Base-by-base conservation (phyloP, 2,329 filamentous ascomycete genomes). In the Colletotrichum tropicale region DNA sequence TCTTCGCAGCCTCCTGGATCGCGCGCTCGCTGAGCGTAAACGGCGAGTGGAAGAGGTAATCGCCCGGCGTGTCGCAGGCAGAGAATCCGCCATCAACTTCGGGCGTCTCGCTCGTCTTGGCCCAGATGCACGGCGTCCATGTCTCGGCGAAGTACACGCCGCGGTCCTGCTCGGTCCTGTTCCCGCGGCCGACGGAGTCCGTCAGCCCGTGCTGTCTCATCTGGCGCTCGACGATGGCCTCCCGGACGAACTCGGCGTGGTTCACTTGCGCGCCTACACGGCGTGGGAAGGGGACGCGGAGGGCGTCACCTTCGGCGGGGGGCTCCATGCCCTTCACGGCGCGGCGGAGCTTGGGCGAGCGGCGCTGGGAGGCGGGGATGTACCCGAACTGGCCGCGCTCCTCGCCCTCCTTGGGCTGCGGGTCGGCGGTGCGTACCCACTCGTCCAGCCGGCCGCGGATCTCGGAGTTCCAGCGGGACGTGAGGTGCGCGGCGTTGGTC, bases 401-500 rank as follows among this genome's bases (percentile, higher is more conserved):
- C 56, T 66, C 76, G 8, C 48, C 36, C 30, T 71, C 65, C 16
- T 48, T 16, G 6, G 70, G 56, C 12, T 68, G 18, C 21, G 81
- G 79, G 7, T 80, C 75, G 16, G 79, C 78, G 5, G 79, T 85
- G 15, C 81, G 79, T 58, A 83, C 82, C 90, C 90, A 92, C 9
- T 83, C 78, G 1, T 83, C 80, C 66, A 90, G 81, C 18, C 82
- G 81, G 8, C 81, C 81, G n/a, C 84, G 81, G 5, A 91, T 75
- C 48, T 81, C 78, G 6, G 81, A 78, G 77, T 92, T 90, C 90
- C 90, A 92, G 15, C 84, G 82, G 10, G 80, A 80, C 1, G 89
- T 89, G 55, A 92, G 80, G 65, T 86, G 85, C 3, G 87, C 86
- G 3, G 89, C 89, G 75, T 91, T 91, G 74, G 88, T 89, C 78